Percentiles rank a stretch among this genome's conserved stretches.
Evolutionary conservation across 163 green algal genomes (phyloP).

Genomic region (Scenedesmus sp.): DNA sequence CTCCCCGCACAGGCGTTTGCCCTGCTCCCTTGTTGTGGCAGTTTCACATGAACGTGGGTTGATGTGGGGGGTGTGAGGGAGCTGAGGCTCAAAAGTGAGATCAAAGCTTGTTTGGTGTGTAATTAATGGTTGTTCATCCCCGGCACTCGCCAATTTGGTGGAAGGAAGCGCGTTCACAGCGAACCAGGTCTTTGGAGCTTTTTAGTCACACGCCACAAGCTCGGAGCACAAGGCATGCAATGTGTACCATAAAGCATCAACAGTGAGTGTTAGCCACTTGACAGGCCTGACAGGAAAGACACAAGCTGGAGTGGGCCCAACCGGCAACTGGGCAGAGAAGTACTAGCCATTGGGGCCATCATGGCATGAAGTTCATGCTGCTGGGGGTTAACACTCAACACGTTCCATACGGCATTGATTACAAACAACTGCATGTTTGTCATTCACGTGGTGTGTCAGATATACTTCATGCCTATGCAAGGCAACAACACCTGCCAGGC

Average conservation of each 20-base stretch:
- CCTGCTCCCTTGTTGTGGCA: constrained; percentile 1
- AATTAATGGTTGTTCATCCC: background rate
- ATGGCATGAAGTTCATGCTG: too few relatives aligned
- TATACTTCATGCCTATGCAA: too few relatives aligned
- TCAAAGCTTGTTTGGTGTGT: background rate
- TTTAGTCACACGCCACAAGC: background rate
- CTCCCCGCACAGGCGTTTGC: background rate
- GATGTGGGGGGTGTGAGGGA: background rate
- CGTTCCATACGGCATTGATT: too few relatives aligned
- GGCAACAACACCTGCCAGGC: too few relatives aligned
- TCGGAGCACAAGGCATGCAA: background rate
- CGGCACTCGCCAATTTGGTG: background rate
- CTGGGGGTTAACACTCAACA: too few relatives aligned
- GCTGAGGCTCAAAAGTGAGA: background rate
- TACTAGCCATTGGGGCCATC: too few relatives aligned
- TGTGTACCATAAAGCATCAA: too few relatives aligned
- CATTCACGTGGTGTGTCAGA: too few relatives aligned
- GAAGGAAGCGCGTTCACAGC: background rate
- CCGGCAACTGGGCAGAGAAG: too few relatives aligned
- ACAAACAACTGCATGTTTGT: too few relatives aligned
- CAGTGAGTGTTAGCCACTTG: background rate
- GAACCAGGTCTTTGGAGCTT: constrained; percentile 1
- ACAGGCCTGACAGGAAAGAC: too few relatives aligned
- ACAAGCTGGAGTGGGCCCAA: background rate
- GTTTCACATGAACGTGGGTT: constrained; percentile 10